A percentile compares a stretch with the other conserved stretches of the same genome.
Conservation (phyloP, 2,329 filamentous ascomycete genomes). For the Pseudogymnoascus sp. region DNA sequence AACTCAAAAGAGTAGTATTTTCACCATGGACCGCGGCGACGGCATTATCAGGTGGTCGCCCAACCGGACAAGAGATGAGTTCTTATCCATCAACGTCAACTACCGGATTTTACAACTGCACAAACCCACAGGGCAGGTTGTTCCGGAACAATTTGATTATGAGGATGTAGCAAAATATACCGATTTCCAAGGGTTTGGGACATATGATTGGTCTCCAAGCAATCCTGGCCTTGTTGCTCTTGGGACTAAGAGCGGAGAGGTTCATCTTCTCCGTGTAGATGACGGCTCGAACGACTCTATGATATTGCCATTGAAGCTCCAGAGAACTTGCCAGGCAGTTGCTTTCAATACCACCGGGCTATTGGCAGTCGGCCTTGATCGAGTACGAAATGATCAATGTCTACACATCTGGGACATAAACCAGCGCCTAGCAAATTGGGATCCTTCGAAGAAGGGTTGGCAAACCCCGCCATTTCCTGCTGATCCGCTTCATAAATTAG, state of each 20-base stretch:
- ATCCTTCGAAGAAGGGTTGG: constrained; percentile 39
- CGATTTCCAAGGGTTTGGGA: constrained; percentile 54
- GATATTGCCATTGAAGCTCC: constrained; percentile 63
- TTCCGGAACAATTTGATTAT: constrained; percentile 48
- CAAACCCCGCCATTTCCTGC: constrained; percentile 17
- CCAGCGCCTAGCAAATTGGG: constrained; percentile 43
- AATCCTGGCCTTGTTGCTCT: constrained; percentile 58
- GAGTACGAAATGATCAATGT: constrained; percentile 72
- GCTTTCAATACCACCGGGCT: constrained; percentile 66
- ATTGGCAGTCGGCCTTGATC: constrained; percentile 69
- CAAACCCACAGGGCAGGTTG: constrained; percentile 51
- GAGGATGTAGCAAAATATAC: constrained; percentile 49
- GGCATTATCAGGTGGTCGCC: constrained; percentile 61
- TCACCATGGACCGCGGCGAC: constrained; percentile 26
- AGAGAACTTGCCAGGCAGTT: constrained; percentile 71
- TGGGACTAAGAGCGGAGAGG: constrained; percentile 65
- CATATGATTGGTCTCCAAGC: constrained; percentile 58
- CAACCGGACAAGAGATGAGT: constrained; percentile 47
- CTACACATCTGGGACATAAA: constrained; percentile 77
- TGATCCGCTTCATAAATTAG: constrained; percentile 49
- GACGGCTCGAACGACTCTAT: constrained; percentile 56
- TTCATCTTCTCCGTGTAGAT: constrained; percentile 65
- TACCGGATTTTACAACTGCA: constrained; percentile 55
- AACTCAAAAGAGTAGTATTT: background rate
- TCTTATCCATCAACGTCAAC: constrained; percentile 57